Percentiles rank a stretch among this genome's conserved stretches.
These are phyloP conservation scores for Camellia sinensis DNA, from an alignment of 148 eudicot genomes.

Conservation along the genomic window DNA sequence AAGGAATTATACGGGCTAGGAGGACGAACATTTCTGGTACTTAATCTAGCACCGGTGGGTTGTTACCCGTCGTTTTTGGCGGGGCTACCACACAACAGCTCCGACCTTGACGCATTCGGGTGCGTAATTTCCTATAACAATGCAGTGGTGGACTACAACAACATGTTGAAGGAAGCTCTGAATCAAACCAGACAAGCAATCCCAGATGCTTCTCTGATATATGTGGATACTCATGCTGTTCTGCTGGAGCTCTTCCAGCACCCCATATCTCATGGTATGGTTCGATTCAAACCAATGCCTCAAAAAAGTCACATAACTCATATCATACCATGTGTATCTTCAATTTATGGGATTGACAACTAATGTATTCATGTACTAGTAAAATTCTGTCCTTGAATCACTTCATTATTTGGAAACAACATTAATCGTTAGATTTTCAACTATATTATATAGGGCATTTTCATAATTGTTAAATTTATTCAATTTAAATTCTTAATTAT, in stretches of 20 bases:
- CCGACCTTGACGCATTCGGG: constrained; percentile 59
- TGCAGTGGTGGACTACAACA: constrained; percentile 67
- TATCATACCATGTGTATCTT: too few species aligned
- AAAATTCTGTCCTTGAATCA: too few species aligned
- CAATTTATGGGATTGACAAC: too few species aligned
- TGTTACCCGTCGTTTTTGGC: constrained; percentile 70
- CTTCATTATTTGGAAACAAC: too few species aligned
- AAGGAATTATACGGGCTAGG: constrained; percentile 69
- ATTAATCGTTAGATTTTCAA: too few species aligned
- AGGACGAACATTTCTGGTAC: constrained; percentile 68
- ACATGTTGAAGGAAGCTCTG: constrained; percentile 53
- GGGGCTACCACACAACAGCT: constrained; percentile 47
- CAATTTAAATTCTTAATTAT: too few species aligned
- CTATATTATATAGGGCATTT: too few species aligned
- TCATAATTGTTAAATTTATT: too few species aligned
- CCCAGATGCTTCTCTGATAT: constrained; percentile 48
- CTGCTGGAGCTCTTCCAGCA: constrained; percentile 67
- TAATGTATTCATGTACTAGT: too few species aligned
- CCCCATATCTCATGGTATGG: constrained; percentile 68
- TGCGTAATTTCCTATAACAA: constrained; percentile 70
- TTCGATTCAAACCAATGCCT: background rate
- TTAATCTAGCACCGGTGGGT: constrained; percentile 83
- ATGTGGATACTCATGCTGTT: constrained; percentile 65
- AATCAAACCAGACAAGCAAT: constrained; percentile 34
- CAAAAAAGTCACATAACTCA: too few species aligned